Conservation (phyloP, 164 flowering plant genomes). For the Magnolia kwangsiensis region DNA sequence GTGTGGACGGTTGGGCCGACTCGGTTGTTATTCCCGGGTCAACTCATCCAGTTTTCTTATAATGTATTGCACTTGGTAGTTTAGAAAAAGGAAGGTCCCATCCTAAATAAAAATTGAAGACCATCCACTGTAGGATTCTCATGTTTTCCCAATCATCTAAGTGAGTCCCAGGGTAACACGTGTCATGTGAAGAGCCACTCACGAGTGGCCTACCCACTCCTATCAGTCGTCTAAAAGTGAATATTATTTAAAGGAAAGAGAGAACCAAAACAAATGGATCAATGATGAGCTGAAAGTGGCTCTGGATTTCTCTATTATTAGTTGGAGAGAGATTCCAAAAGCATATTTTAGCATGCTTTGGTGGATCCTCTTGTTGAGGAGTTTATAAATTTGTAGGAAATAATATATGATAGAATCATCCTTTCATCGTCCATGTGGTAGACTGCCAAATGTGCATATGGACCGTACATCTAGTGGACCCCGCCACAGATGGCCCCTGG, state of each 20-base stretch:
- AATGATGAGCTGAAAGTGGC: not conserved
- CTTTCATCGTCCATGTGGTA: not conserved
- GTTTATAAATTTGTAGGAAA: not conserved
- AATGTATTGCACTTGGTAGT: too few species aligned
- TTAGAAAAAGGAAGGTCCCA: too few species aligned
- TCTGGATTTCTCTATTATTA: not conserved
- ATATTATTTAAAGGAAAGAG: not conserved
- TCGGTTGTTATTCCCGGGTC: too few species aligned
- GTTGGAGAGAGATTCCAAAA: not conserved
- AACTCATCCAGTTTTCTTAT: too few species aligned
- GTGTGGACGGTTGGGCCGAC: too few species aligned
- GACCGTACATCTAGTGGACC: not conserved
- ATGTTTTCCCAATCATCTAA: not conserved
- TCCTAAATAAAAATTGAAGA: too few species aligned
- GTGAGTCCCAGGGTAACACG: not conserved
- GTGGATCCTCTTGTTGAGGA: too few species aligned
- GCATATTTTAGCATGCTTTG: not conserved
- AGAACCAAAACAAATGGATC: not conserved
- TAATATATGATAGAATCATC: not conserved
- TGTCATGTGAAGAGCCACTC: not conserved
- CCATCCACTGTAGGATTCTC: not conserved
- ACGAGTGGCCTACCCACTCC: not conserved
- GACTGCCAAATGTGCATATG: not conserved
- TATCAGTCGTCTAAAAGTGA: not conserved
- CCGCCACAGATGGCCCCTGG: not conserved